Base-by-base conservation (phyloP, 2,329 filamentous ascomycete species). In the Aspergillus sp. region DNA sequence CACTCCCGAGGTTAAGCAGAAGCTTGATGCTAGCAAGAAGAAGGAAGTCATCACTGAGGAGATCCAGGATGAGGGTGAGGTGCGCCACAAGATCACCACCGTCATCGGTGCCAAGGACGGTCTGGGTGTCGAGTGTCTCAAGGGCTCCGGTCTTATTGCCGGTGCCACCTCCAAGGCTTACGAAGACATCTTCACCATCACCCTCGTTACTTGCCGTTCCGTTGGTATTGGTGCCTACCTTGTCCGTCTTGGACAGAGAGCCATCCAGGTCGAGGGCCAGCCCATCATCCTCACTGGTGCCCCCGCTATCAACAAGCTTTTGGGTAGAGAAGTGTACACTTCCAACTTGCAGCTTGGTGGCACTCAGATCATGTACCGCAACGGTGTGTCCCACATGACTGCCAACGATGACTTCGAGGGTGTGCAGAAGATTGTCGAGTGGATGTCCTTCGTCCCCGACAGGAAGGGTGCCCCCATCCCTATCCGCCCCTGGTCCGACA, bases 291-390 rank as follows among this genome's bases (percentile, higher is more conserved):
- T 99, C 65, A 99, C 95, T 71, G 95, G 95, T 86, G 95, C 95
- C 52, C 91, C 92, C 66, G 95, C 95, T 61, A 90, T 99, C 77
- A 99, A 99, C 87, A 99, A 98, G 82, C 85, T 99, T 71, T 88
- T 99, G 63, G 95, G 95, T 72, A 92, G 96, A 69, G 95, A 99
- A 80, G 94, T 99, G 30, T 99, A 99, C 83, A 97, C 95, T 23
- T 98, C 95, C 63, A 99, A 99, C 85, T 81, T 99, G 74, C 95
- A 99, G 84, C 91, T 99, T 67, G 95, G 95, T 88, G 95, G 95
- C 70, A 99, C 95, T n/a, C 95, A 99, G 81, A 99, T 99, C 85
- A 99, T 99, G 95, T 98, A 99, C 87, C 93, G 91, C 82, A 99
- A 99, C 77, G 95, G 95, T 87, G 95, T 99, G 45, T 98, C 95